A percentile compares a stretch with the other conserved stretches of the same genome.
Evolutionary conservation across 108 stramenopile species (phyloP).

Genomic region (Fragilaria crotonensis): DNA sequence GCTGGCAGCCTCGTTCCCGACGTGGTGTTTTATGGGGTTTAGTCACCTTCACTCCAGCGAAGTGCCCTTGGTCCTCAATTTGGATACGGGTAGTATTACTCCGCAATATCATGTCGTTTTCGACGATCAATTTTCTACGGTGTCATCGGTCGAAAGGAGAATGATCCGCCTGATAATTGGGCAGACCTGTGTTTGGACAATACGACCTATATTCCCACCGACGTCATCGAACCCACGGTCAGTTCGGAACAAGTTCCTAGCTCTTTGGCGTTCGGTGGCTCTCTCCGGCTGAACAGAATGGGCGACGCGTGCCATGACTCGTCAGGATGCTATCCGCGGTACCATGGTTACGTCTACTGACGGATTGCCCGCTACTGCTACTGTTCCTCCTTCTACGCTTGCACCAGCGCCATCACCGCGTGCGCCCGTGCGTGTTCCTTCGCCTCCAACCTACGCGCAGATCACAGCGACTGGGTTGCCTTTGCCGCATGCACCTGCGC

Average conservation of each 20-base stretch:
- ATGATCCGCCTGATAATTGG: not conserved
- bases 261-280: too few relatives aligned
- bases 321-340: not conserved
- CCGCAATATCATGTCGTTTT: slow-evolving; percentile 43
- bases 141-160: slow-evolving; percentile 4
- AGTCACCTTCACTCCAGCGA: slow-evolving; percentile 12
- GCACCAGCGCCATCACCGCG: not conserved
- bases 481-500: not conserved
- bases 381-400: not conserved
- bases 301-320: not conserved
- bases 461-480: not conserved
- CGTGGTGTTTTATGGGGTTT: slow-evolving; percentile 14
- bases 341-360: not conserved
- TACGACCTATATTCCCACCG: not conserved
- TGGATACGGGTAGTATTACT: slow-evolving; percentile 22
- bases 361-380: not conserved
- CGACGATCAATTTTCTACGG: slow-evolving; percentile 37
- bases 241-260: not conserved
- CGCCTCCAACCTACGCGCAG: too few relatives aligned
- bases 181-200: not conserved
- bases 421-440: too few relatives aligned
- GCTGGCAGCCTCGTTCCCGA: slow-evolving; percentile 13
- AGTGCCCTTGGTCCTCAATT: slow-evolving; percentile 27
- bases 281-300: not conserved
- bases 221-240: not conserved